Conservation (phyloP, 768 basidiomycete genomes). For the Kwoniella pini region DNA sequence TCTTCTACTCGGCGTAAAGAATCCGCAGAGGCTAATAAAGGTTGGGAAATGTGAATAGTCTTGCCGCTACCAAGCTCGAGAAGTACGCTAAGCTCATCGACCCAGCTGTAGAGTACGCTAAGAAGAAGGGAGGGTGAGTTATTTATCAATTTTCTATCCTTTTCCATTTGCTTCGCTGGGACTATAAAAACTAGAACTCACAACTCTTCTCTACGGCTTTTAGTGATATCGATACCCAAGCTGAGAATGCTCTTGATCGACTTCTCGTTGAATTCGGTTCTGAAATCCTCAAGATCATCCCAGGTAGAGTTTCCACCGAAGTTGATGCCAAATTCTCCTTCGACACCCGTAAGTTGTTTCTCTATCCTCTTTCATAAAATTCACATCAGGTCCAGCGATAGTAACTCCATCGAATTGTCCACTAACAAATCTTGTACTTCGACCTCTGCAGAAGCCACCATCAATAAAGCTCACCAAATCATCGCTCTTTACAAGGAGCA, state of each 20-base stretch:
- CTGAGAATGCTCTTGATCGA: conserved; percentile 80
- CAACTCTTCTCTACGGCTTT: no score
- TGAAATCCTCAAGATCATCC: conserved; percentile 91
- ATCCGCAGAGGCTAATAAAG: background rate
- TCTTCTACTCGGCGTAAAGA: background rate
- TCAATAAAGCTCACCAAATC: conserved; percentile 61
- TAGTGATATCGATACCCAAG: conserved; percentile 67
- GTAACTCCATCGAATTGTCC: background rate
- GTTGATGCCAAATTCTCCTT: conserved; percentile 98
- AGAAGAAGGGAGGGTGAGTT: conserved; percentile 70
- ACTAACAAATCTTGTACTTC: background rate
- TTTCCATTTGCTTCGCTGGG: background rate
- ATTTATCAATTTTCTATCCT: background rate
- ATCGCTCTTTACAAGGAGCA: conserved; percentile 93
- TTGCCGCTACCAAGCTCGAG: conserved; percentile 87
- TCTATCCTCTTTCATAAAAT: no score
- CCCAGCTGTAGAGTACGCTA: conserved; percentile 57
- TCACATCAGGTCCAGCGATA: no score
- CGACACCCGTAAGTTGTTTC: conserved; percentile 65
- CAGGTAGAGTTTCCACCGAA: conserved; percentile 98
- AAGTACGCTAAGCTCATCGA: conserved; percentile 67
- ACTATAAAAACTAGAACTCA: no score
- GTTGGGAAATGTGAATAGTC: conserved; percentile 58
- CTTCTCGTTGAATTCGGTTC: conserved; percentile 96
- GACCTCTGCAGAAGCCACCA: conserved; percentile 39